Evolutionary conservation across 1,139 yeast species (phyloP).

Genomic region (Pichia sp.): DNA sequence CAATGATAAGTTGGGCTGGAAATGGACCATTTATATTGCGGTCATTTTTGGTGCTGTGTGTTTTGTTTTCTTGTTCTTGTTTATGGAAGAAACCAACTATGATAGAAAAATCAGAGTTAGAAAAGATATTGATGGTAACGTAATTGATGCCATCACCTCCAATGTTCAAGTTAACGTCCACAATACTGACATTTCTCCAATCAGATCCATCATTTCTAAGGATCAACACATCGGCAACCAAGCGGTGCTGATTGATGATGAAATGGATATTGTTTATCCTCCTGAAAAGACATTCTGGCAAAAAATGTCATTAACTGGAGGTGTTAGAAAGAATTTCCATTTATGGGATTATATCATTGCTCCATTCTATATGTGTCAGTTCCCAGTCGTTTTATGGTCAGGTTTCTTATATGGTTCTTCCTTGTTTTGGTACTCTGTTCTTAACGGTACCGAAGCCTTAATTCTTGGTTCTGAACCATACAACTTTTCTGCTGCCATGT

Average conservation of each 20-base stretch:
- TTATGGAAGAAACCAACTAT: conserved; percentile 41
- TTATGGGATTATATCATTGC: conserved; percentile 27
- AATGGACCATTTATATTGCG: conserved; percentile 39
- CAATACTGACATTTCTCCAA: conserved; percentile 4
- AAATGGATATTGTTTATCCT: conserved; percentile 14
- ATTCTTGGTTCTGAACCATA: conserved; percentile 36
- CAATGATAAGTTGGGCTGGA: conserved; percentile 39
- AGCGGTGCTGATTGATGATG: conserved; percentile 17
- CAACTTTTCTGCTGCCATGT: conserved; percentile 31
- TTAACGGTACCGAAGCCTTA: conserved; percentile 33
- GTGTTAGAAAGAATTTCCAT: conserved; percentile 26
- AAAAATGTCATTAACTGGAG: conserved; percentile 30
- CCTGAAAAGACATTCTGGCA: conserved; percentile 27
- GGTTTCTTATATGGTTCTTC: conserved; percentile 59
- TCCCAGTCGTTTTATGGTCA: conserved; percentile 55
- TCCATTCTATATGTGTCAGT: conserved; percentile 35
- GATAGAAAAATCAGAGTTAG: conserved; percentile 24
- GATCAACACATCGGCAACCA: conserved; percentile 18
- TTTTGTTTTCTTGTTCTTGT: conserved; percentile 33
- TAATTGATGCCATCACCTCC: conserved; percentile 19
- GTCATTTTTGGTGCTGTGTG: conserved; percentile 40
- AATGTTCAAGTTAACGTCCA: conserved; percentile 1
- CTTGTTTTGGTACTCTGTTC: conserved; percentile 45
- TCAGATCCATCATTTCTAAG: conserved; percentile 1
- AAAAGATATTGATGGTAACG: conserved; percentile 15